Conservation (phyloP, 164 flowering plant genomes). For the Malania oleifera region DNA sequence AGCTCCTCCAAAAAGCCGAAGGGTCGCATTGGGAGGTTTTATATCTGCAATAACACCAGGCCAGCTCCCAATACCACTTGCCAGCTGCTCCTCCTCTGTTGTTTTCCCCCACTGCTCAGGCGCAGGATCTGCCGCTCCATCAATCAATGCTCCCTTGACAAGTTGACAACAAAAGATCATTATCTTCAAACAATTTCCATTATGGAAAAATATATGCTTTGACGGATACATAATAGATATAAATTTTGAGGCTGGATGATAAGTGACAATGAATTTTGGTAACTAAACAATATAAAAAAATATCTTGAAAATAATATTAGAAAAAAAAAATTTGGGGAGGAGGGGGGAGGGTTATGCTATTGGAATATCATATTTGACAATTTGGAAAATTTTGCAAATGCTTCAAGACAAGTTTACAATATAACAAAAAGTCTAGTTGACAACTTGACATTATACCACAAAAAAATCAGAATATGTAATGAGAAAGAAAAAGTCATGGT, state of each 20-base stretch:
- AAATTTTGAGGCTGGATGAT: neutral
- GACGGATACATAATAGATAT: neutral
- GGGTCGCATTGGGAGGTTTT: slow-evolving; percentile 85
- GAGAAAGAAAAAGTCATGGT: neutral
- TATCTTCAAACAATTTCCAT: neutral
- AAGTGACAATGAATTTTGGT: neutral
- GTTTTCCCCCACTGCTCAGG: slow-evolving; percentile 98
- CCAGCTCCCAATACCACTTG: slow-evolving; percentile 89
- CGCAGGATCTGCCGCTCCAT: slow-evolving; percentile 97
- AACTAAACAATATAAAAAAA: no score
- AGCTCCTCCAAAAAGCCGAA: slow-evolving; percentile 97
- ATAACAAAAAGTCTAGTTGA: neutral
- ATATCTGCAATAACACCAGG: slow-evolving; percentile 71
- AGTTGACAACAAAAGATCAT: slow-evolving; percentile 10
- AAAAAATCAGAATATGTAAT: neutral
- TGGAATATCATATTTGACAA: no score
- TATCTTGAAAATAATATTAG: neutral
- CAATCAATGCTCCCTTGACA: slow-evolving; percentile 68
- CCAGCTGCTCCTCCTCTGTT: slow-evolving; percentile 68
- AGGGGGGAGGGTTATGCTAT: no score
- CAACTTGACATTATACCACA: neutral
- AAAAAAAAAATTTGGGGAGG: neutral
- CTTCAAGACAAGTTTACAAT: neutral
- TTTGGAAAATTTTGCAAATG: no score
- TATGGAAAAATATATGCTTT: neutral